Percentiles rank a stretch among this genome's conserved stretches.
Evolutionary conservation across 106 monocot genomes (phyloP).

Genomic region (Phalaenopsis aphrodite): DNA sequence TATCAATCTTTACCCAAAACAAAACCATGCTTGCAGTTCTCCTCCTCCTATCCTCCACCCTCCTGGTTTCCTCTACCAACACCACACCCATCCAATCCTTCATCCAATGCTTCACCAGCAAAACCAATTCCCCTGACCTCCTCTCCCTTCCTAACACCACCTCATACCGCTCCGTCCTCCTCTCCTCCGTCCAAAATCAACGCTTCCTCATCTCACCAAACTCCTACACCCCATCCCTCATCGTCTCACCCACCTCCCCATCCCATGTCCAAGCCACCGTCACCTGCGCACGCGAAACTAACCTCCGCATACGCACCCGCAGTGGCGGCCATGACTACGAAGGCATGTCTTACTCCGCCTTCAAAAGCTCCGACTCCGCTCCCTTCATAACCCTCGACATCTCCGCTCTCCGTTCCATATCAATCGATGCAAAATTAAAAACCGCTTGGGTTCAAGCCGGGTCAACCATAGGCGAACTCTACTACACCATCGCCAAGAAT

Average conservation of each 20-base stretch:
- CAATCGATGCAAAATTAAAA: constrained; percentile 13
- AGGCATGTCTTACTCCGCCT: constrained; percentile 44
- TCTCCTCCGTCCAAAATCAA: constrained; percentile 37
- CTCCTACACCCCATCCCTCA: constrained; percentile 25
- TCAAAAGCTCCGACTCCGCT: neutral
- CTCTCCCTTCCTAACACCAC: constrained; percentile 15
- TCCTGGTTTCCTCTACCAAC: neutral
- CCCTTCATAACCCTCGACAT: constrained; percentile 29
- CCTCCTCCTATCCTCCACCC: neutral
- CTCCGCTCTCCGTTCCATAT: constrained; percentile 20
- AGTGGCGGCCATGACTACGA: constrained; percentile 74
- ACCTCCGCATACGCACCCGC: constrained; percentile 23
- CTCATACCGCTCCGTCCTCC: constrained; percentile 27
- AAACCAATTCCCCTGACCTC: constrained; percentile 6
- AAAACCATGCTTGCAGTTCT: neutral
- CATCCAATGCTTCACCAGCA: constrained; percentile 16
- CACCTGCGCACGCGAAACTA: constrained; percentile 17
- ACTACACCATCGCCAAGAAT: constrained; percentile 24
- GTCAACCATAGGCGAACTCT: constrained; percentile 46
- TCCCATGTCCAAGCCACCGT: constrained; percentile 35
- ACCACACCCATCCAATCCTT: neutral
- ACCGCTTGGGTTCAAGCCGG: constrained; percentile 60
- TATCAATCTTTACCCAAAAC: no score
- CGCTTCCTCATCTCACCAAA: constrained; percentile 18
- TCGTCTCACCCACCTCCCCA: constrained; percentile 22